Conservation (phyloP, 345 rosid genomes). For the Lepidium aucheri region DNA sequence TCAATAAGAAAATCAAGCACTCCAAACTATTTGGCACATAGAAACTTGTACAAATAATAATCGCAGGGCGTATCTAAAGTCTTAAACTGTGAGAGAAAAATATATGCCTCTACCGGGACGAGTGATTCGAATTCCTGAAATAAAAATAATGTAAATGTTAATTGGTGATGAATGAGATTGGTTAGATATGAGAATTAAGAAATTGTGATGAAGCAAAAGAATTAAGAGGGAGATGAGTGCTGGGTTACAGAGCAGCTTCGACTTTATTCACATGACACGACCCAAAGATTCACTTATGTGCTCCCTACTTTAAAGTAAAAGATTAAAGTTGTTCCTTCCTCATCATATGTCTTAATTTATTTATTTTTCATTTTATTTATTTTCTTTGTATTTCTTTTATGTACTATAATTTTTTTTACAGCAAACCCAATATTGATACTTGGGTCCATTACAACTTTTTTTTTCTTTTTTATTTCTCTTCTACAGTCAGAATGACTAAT, state of each 20-base stretch:
- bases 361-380: not conserved
- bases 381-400: not conserved
- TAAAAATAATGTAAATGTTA: not conserved
- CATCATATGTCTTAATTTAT: conserved; percentile 19
- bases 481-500: not conserved
- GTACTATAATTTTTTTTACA: conserved; percentile 8
- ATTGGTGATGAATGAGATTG: not conserved
- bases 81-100: too few species aligned
- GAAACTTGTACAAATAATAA: too few species aligned
- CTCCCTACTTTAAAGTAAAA: conserved; percentile 40
- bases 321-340: conserved; percentile 27
- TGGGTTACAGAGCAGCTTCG: conserved; percentile 22
- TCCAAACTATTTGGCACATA: too few species aligned
- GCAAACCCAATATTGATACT: conserved; percentile 28
- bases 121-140: not conserved
- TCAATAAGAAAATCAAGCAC: too few species aligned
- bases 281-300: conserved; percentile 42
- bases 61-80: too few species aligned
- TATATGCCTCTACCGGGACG: too few species aligned
- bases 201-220: not conserved
- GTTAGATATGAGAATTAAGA: conserved; percentile 10
- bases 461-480: not conserved
- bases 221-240: conserved; percentile 12
- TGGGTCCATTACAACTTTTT: conserved; percentile 21
- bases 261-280: conserved; percentile 39